Evolutionary conservation across 805 yeast species (phyloP), one percentile per base, ranked within the genome.

Genomic region (Monosporozyma yasuniensis): DNA sequence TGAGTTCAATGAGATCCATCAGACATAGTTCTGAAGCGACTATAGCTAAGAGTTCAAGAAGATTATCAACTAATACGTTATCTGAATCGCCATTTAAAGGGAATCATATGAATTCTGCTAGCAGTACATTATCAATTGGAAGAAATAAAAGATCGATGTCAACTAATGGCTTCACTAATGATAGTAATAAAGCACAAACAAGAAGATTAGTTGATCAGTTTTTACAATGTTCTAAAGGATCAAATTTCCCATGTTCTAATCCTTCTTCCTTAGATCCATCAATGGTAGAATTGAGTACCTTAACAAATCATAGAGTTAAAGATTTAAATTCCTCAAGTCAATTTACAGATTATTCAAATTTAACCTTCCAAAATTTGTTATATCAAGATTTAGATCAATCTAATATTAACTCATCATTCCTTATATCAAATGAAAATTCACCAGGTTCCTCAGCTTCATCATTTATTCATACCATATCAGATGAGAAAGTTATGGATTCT

Each of bases 131-230:
- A 10, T 44, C 35, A 12, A 12, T 11, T 32, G 32, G 28, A 3
- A 42, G 46, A 32, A 30, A 18, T 34, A 34, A 34, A 21, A 18
- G 46, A 25, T 21, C 49, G 14, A 8, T 41, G 45, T 42, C 49
- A n/a, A 45, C 27, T 25, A 25, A 21, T 14, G 46, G 37, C 8
- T 44, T 44, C 39, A 4, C 27, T 12, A 34, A 34, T 30, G 46
- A 44, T 34, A 47, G 45, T 35, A 47, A 47, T 37, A 47, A 25
- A 25, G 39, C 44, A 12, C 49, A 47, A 23, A 42, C 46, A 25
- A 39, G 34, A 34, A 38, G 53, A 41, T 28, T 53, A 21, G 53
- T 53, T 3, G 42, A 46, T 23, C 52, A 48, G 22, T 53, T 53
- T 25, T 34, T 53, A 18, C 47, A 46, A 34, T 39, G 9, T 23